phyloP scores from a whole-genome alignment of 1,284 basidiomycete species.

The Apiotrichum domesticum region DNA sequence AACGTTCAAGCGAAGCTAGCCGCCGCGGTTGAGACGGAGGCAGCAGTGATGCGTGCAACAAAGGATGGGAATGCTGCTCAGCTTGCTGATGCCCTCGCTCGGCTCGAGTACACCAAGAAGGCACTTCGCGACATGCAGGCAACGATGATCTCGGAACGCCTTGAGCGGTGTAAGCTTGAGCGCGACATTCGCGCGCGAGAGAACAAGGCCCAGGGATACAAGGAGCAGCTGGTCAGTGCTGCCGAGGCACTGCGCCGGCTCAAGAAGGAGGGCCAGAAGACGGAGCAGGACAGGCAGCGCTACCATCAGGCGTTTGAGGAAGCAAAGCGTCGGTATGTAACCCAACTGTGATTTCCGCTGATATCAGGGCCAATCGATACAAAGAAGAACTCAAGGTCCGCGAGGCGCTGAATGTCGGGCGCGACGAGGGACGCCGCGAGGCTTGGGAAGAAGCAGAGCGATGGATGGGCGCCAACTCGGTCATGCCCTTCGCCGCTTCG shows the following conservation, averaged over 20 bases:
- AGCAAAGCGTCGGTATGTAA: conserved; percentile 33
- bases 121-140: conserved; percentile 41
- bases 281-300: conserved; percentile 39
- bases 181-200: conserved; percentile 2
- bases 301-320: conserved; percentile 36
- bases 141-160: conserved; percentile 38
- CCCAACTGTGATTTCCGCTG: neutral
- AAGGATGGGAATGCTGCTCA: neutral
- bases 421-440: conserved; percentile 41
- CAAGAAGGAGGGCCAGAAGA: conserved; percentile 36
- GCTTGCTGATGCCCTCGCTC: conserved; percentile 17
- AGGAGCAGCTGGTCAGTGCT: conserved; percentile 37
- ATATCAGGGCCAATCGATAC: conserved; percentile 31
- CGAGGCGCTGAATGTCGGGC: conserved; percentile 36
- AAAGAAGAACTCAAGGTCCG: conserved; percentile 39
- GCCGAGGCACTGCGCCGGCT: conserved; percentile 35
- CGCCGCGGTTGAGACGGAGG: neutral
- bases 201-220: conserved; percentile 16
- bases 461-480: conserved; percentile 20
- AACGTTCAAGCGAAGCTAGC: neutral
- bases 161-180: conserved; percentile 33
- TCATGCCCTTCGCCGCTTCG: neutral
- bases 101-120: conserved; percentile 29
- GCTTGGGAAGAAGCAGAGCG: conserved; percentile 43
- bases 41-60: neutral